Evolutionary conservation across 2,329 filamentous ascomycete species (phyloP), one percentile per base, ranked within the genome.

Genomic region (Beauveria pseudobassiana): DNA sequence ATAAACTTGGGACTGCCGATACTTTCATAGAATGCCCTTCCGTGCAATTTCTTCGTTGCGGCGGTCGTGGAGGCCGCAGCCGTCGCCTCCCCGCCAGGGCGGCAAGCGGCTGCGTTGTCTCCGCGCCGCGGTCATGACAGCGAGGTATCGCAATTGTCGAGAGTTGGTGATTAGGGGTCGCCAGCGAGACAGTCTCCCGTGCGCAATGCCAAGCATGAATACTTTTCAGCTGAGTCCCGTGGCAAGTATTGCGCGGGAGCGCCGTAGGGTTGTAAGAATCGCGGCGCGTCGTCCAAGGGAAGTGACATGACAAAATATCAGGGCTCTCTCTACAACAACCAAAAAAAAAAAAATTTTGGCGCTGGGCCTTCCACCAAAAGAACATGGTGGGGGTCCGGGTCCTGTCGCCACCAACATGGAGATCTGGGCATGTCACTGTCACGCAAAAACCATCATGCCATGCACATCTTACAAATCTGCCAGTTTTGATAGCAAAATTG

Each of bases 21-120:
- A 71, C 90, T 96, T 77, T 97, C 87, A 71, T 98, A 99, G 73
- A 99, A 98, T 14, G 89, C 90, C 62, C 95, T 82, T 1, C 95
- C 95, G 68, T 89, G 85, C 24, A 96, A 78, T 73, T 93, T 96
- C 60, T 70, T 73, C 28, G 68, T 66, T 52, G 70, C 64, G 5
- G 67, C 64, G 30, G 66, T 63, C 20, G 68, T 66, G 38, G 65
- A 63, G 10, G 65, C 63, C 53, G 64, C 24, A 4, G 38, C 51
- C 9, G 28, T 40, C 42, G 62, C 34, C 28, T 42, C 57, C 30
- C 30, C n/a, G 42, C 38, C 20, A 24, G 34, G 10, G 20, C 20
- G 12, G 42, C 43, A 30, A 26, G 42, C 3, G 52, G 46, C n/a
- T 57, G 55, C 12, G 28, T 42, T 20, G 52, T 57, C n/a, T 63